These are phyloP conservation scores for Calocera cornea DNA, from an alignment of 768 basidiomycete species.

Conservation along the genomic window DNA sequence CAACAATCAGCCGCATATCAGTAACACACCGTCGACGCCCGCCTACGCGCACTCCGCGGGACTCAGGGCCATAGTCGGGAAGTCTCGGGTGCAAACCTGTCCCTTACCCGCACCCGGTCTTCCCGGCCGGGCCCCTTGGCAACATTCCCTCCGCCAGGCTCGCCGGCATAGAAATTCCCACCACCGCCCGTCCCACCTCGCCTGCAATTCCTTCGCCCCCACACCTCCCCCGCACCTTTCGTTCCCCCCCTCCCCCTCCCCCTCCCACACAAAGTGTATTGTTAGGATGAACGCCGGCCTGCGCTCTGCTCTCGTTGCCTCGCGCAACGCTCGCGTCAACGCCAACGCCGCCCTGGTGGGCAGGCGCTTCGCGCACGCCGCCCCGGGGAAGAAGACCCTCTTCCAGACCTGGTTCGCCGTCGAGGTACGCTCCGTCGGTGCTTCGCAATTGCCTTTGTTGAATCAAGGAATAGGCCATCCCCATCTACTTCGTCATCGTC, in stretches of 20 bases:
- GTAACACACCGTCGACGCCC: no score
- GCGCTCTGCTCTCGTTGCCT: background rate
- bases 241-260: background rate
- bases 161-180: background rate
- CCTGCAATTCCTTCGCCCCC: background rate
- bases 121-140: background rate
- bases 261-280: background rate
- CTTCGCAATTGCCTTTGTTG: background rate
- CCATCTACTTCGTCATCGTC: constrained; percentile 3
- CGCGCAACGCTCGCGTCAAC: background rate
- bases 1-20: no score
- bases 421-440: background rate
- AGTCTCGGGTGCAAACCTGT: no score
- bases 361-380: background rate
- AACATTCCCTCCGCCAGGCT: background rate
- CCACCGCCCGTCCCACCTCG: no score
- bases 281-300: background rate
- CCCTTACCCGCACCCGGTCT: background rate
- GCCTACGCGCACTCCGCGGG: no score
- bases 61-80: no score
- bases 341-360: background rate
- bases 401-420: background rate
- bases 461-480: background rate
- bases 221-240: background rate
- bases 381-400: background rate